phyloP scores from a whole-genome alignment of 805 yeast genomes.

The Kockiozyma suomiensis region DNA sequence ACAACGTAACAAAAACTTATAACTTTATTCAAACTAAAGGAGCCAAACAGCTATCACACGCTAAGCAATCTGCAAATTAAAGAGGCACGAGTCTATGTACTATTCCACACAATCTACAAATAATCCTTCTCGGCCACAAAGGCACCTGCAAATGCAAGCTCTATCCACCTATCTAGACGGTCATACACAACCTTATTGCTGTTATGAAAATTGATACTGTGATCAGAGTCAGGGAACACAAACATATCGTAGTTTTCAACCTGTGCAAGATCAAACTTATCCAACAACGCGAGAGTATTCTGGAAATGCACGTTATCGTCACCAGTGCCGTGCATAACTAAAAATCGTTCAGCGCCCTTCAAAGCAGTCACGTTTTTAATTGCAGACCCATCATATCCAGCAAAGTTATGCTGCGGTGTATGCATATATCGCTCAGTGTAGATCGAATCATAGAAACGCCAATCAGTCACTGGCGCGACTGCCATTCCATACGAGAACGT shows the following conservation, averaged over 20 bases:
- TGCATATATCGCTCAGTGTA: slow-evolving; percentile 96
- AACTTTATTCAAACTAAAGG: too few relatives aligned
- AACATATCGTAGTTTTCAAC: slow-evolving; percentile 91
- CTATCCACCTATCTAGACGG: slow-evolving; percentile 65
- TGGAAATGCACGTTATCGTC: slow-evolving; percentile 98
- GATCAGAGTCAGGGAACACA: slow-evolving; percentile 92
- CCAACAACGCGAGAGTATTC: slow-evolving; percentile 76
- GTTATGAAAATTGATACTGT: slow-evolving; percentile 75
- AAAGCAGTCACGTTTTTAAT: slow-evolving; percentile 62
- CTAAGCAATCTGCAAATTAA: neutral
- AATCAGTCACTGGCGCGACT: slow-evolving; percentile 96
- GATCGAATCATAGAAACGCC: slow-evolving; percentile 88
- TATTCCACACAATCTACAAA: slow-evolving; percentile 4
- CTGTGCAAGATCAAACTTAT: slow-evolving; percentile 66
- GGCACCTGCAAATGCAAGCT: slow-evolving; percentile 24
- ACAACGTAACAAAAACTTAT: too few relatives aligned
- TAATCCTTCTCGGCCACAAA: slow-evolving; percentile 2
- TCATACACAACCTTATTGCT: slow-evolving; percentile 75
- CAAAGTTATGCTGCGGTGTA: slow-evolving; percentile 65
- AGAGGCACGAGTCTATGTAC: neutral
- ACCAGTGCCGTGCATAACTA: slow-evolving; percentile 94
- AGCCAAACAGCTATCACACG: neutral
- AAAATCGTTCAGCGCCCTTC: slow-evolving; percentile 62
- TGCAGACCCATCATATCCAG: slow-evolving; percentile 61
- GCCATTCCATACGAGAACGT: slow-evolving; percentile 88